Evolutionary conservation across 148 eudicot species (phyloP).

Genomic region (Gaultheria prostrata): DNA sequence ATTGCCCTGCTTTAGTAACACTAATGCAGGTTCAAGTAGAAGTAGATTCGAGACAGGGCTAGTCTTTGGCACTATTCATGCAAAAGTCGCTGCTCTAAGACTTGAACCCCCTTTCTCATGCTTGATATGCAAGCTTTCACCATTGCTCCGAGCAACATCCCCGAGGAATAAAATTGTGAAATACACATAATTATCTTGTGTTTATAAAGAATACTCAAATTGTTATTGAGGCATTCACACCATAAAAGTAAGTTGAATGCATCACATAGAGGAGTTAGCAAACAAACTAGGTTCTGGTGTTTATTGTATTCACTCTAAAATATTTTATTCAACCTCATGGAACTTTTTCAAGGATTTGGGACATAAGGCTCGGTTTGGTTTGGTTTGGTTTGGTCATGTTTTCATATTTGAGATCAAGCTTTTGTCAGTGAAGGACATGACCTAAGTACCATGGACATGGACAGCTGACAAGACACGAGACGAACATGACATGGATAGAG

Average conservation of each 20-base stretch:
- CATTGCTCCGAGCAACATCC: constrained; percentile 6
- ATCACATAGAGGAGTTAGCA: not conserved
- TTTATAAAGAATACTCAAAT: not conserved
- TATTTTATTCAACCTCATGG: not conserved
- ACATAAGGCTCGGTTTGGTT: too few relatives aligned
- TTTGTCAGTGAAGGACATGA: not conserved
- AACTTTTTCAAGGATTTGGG: constrained; percentile 1
- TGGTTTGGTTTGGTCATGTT: not conserved
- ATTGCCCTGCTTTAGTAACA: not conserved
- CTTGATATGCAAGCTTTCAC: not conserved
- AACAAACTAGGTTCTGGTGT: not conserved
- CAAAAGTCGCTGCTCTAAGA: not conserved
- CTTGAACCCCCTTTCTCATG: constrained; percentile 5
- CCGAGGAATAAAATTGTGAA: not conserved
- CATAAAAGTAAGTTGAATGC: not conserved
- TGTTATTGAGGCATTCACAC: not conserved
- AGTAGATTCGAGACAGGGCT: not conserved
- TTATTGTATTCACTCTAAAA: not conserved
- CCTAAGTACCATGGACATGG: not conserved
- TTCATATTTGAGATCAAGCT: not conserved
- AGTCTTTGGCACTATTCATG: not conserved
- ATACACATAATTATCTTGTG: not conserved
- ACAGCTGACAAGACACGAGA: not conserved
- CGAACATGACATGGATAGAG: not conserved
- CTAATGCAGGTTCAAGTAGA: not conserved